phyloP scores from a whole-genome alignment of 768 basidiomycete species.

The Tylopilus vinaceipallidus region DNA sequence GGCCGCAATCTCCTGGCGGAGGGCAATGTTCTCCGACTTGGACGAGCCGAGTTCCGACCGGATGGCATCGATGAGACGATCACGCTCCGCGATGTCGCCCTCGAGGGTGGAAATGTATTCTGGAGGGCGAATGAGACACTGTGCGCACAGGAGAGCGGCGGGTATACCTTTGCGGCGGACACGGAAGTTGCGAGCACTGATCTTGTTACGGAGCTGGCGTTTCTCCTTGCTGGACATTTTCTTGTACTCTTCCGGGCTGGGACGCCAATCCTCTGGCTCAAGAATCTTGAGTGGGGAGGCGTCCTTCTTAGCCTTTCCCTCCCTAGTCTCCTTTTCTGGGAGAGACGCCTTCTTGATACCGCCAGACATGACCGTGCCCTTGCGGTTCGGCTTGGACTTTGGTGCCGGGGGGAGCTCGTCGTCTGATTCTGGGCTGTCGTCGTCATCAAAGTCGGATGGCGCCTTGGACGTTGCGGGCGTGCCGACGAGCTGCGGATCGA shows the following conservation, averaged over 20 bases:
- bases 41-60: constrained; percentile 78
- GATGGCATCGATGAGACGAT: constrained; percentile 85
- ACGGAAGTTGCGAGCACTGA: constrained; percentile 93
- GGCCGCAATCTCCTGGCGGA: constrained; percentile 72
- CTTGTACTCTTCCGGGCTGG: constrained; percentile 88
- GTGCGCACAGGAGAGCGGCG: neutral
- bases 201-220: constrained; percentile 94
- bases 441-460: constrained; percentile 42
- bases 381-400: constrained; percentile 52
- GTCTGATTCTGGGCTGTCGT: constrained; percentile 35
- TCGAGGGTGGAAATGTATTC: constrained; percentile 96
- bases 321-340: constrained; percentile 35
- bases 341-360: constrained; percentile 64
- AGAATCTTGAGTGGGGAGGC: constrained; percentile 16
- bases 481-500: constrained; percentile 77
- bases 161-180: constrained; percentile 82
- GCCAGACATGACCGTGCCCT: constrained; percentile 70
- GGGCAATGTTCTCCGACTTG: constrained; percentile 77
- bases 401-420: constrained; percentile 28
- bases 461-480: constrained; percentile 52
- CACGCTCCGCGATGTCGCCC: constrained; percentile 88
- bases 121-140: constrained; percentile 26
- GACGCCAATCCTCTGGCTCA: constrained; percentile 75
- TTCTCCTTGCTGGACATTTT: constrained; percentile 97
- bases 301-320: constrained; percentile 30